Percentiles rank a stretch among this genome's conserved stretches.
Evolutionary conservation across 2,329 filamentous ascomycete genomes (phyloP).

Genomic region (Aspergillus novofumigatus): DNA sequence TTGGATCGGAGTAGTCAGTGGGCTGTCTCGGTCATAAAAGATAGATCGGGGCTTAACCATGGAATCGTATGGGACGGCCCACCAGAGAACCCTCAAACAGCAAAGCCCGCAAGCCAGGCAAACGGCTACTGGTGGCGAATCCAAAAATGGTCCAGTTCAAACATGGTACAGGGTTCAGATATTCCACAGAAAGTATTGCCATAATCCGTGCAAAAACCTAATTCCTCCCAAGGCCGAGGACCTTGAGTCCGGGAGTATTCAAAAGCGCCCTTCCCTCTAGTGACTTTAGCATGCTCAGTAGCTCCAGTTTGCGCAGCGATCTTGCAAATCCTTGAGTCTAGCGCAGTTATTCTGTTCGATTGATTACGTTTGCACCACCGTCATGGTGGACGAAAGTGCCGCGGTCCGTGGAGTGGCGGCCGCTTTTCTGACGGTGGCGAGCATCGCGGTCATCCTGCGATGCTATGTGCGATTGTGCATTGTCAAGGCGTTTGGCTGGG

Average conservation of each 20-base stretch:
- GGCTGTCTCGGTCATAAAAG: neutral
- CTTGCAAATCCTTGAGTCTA: neutral
- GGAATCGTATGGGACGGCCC: no score
- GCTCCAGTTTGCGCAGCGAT: neutral
- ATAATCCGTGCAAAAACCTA: neutral
- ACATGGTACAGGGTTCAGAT: neutral
- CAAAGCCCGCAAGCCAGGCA: neutral
- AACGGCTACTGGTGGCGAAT: neutral
- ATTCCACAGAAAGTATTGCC: neutral
- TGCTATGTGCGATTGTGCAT: conserved; percentile 39
- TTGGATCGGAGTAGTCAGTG: no score
- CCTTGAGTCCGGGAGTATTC: neutral
- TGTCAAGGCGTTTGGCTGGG: conserved; percentile 37
- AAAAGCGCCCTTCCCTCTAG: neutral
- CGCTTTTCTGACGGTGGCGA: conserved; percentile 39
- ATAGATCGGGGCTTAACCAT: neutral
- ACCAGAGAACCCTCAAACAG: no score
- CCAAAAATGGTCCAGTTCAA: neutral
- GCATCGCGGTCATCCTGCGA: conserved; percentile 35
- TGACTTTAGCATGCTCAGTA: neutral
- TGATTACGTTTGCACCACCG: neutral
- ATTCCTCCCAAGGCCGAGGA: no score
- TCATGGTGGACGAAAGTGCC: conserved; percentile 9
- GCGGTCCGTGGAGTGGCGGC: conserved; percentile 23
- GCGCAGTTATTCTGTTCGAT: neutral